Base-by-base conservation (phyloP, 805 yeast genomes). In the Candida caryicola region DNA sequence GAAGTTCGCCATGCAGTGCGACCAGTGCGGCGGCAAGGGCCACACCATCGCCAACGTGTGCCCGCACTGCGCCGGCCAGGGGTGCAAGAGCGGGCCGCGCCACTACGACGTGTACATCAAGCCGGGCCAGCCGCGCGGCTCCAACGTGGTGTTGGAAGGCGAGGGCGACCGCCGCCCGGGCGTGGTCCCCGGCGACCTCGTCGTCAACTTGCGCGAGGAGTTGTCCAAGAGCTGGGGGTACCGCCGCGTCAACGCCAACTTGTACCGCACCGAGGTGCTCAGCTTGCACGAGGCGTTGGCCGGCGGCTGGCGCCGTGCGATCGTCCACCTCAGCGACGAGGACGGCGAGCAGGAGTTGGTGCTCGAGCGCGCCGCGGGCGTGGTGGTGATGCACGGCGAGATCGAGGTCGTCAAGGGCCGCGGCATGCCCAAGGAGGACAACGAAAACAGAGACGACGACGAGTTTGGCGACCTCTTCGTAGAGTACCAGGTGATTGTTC, bases 161-260 rank as follows among this genome's bases (percentile, higher is more conserved):
- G 88, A 88, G 59, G 89, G 91, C 4, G 95, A 91, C 55, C 84
- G 81, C 55, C 73, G 74, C 47, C 97, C 98, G 2, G 95, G 85
- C 38, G 74, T 78, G 71, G 75, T 71, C 4, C 77, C 95, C 3
- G 99, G 99, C 14, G 87, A 91, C 62, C 65, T 93, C 39, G 58
- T 73, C 17, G 69, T 89, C n/a, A 70, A 67, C 29, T 55, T 87
- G 27, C 55, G 54, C 23, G 97, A 91, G 62, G 66, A 71, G 28
- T 54, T 63, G 14, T 57, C 45, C 21, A 74, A 71, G 13, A 82
- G 85, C 54, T 57, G 87, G 75, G 99, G 99, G 5, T 93, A 81
- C 64, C 75, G 96, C 60, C 76, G 99, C 50, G 74, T 88, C 43
- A 85, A 85, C 26, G 58, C 73, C 45, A 70, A 84, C 51, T 64